Conservation (phyloP, 176 grass and related monocot genomes). For the bread wheat (Triticum aestivum) region DNA sequence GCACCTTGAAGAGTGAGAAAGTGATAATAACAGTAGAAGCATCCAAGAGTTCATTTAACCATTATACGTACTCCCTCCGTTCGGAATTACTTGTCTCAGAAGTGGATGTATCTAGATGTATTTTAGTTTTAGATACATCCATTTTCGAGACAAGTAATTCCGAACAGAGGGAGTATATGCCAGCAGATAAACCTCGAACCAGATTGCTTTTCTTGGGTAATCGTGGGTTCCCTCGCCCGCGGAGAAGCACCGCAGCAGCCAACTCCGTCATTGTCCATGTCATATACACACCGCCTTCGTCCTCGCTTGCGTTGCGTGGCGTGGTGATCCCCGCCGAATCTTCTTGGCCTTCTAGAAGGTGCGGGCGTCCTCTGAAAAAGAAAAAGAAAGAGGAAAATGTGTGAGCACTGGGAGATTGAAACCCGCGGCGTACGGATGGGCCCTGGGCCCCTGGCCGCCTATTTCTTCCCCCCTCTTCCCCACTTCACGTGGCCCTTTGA, state of each 20-base stretch:
- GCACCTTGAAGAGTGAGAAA: too few species aligned
- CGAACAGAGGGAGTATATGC: too few species aligned
- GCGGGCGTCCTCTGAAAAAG: too few species aligned
- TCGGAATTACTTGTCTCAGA: too few species aligned
- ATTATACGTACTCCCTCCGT: not conserved
- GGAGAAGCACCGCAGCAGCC: not conserved
- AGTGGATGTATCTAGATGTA: too few species aligned
- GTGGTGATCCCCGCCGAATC: not conserved
- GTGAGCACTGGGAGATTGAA: too few species aligned
- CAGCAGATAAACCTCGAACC: too few species aligned
- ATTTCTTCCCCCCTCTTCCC: not conserved
- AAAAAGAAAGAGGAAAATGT: too few species aligned
- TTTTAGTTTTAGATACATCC: too few species aligned
- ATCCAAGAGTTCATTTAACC: too few species aligned
- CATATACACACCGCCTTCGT: not conserved
- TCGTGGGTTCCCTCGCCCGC: not conserved
- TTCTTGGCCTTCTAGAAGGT: not conserved
- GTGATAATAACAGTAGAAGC: too few species aligned
- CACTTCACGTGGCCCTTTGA: not conserved
- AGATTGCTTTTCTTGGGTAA: not conserved
- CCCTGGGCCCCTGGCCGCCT: not conserved
- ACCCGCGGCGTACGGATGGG: not conserved
- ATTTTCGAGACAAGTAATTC: too few species aligned
- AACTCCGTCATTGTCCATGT: not conserved
- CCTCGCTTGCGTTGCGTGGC: not conserved